These are phyloP conservation scores for Pseudogymnoascus sp. DNA, from an alignment of 2,329 filamentous ascomycete species.

Conservation along the genomic window DNA sequence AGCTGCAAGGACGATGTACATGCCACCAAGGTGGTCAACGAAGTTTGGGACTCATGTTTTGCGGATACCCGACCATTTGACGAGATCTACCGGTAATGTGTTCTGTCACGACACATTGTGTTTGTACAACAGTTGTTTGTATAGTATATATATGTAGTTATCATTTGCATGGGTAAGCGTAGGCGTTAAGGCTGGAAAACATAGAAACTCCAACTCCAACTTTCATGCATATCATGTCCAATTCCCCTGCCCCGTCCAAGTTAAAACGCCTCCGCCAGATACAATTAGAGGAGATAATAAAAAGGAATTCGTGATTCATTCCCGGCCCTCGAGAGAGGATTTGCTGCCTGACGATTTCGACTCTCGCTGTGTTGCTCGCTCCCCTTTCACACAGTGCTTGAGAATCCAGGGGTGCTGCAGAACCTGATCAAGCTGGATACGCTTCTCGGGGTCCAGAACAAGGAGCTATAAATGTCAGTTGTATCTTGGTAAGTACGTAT, in stretches of 20 bases:
- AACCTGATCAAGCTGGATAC: conserved; percentile 82
- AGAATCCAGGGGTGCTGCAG: conserved; percentile 92
- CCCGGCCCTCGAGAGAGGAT: conserved; percentile 18
- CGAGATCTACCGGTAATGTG: conserved; percentile 75
- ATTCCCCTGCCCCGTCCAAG: conserved; percentile 11
- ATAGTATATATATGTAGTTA: conserved; percentile 9
- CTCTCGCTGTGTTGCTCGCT: conserved; percentile 28
- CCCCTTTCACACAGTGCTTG: conserved; percentile 66
- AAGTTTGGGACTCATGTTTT: conserved; percentile 99
- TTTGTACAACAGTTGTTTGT: conserved; percentile 5
- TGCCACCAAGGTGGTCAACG: conserved; percentile 80
- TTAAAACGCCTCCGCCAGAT: conserved; percentile 20
- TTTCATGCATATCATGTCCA: conserved; percentile 16
- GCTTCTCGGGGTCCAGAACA: conserved; percentile 87
- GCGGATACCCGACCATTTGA: conserved; percentile 91
- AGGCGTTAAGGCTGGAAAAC: conserved; percentile 24
- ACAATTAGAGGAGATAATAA: conserved; percentile 12
- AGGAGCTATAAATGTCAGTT: conserved; percentile 52
- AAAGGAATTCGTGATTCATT: conserved; percentile 22
- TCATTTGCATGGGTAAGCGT: conserved; percentile 19
- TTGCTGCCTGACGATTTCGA: conserved; percentile 28
- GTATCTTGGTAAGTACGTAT: background rate
- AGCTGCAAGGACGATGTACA: conserved; percentile 78
- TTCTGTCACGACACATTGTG: background rate
- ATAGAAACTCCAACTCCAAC: conserved; percentile 25